phyloP scores from a whole-genome alignment of 352 stramenopile genomes.

The Phytophthora capsici region DNA sequence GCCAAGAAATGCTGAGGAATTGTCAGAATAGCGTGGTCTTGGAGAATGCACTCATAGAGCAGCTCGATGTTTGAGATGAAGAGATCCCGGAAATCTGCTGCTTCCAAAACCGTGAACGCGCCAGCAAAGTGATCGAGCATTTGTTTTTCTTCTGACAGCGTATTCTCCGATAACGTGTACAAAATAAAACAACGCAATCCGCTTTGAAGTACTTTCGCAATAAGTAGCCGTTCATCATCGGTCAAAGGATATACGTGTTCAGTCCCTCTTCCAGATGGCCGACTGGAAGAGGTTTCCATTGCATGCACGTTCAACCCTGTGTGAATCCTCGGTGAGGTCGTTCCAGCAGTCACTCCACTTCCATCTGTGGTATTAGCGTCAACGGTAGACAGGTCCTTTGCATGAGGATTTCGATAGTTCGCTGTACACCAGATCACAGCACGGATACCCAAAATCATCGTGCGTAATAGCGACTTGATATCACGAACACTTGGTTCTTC shows the following conservation, averaged over 20 bases:
- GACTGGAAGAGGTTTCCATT: slow-evolving; percentile 24
- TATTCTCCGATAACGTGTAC: slow-evolving; percentile 92
- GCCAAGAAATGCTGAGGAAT: slow-evolving; percentile 96
- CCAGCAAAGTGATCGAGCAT: slow-evolving; percentile 97
- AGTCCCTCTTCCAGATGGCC: slow-evolving; percentile 19
- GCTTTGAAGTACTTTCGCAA: slow-evolving; percentile 94
- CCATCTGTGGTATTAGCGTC: slow-evolving; percentile 58
- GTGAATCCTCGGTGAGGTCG: slow-evolving; percentile 27
- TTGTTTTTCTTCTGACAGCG: slow-evolving; percentile 92
- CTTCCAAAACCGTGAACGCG: slow-evolving; percentile 96
- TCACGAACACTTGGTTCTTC: slow-evolving; percentile 88
- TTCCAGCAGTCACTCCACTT: slow-evolving; percentile 27
- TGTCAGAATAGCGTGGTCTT: slow-evolving; percentile 93
- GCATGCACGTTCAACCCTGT: slow-evolving; percentile 25
- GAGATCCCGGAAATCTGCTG: slow-evolving; percentile 92
- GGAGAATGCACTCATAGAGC: slow-evolving; percentile 93
- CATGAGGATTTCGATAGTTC: slow-evolving; percentile 91
- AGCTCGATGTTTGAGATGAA: slow-evolving; percentile 91
- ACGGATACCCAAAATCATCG: slow-evolving; percentile 98
- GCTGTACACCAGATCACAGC: slow-evolving; percentile 98
- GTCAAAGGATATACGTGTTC: slow-evolving; percentile 89
- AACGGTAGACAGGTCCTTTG: slow-evolving; percentile 82
- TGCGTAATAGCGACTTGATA: slow-evolving; percentile 94
- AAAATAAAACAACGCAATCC: slow-evolving; percentile 94
- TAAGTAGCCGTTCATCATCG: slow-evolving; percentile 92